phyloP scores from a whole-genome alignment of 23 red algal genomes.

The Gracilariopsis chorda region DNA sequence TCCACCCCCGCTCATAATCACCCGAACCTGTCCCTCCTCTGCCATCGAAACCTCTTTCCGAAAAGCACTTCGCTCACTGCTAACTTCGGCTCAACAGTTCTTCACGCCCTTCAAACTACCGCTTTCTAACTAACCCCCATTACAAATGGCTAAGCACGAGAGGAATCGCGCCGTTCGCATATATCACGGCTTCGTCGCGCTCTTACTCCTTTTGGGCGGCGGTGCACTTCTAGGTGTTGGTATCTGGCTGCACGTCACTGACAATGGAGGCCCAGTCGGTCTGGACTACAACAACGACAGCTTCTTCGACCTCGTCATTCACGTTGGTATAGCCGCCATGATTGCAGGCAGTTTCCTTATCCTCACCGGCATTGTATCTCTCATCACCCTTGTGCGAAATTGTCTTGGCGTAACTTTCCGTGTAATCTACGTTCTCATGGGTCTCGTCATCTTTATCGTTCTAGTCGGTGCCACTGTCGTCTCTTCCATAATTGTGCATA shows the following conservation, averaged over 20 bases:
- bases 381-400: conserved; percentile 23
- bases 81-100: too few species aligned
- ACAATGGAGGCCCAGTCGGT: conserved; percentile 5
- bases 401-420: conserved; percentile 24
- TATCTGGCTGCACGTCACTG: conserved; percentile 47
- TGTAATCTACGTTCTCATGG: conserved; percentile 43
- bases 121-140: too few species aligned
- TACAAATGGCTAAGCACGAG: conserved; percentile 40
- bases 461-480: conserved; percentile 16
- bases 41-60: too few species aligned
- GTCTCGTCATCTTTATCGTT: neutral
- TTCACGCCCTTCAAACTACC: too few species aligned
- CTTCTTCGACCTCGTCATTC: conserved; percentile 10
- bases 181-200: conserved; percentile 34
- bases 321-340: conserved; percentile 23
- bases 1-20: too few species aligned
- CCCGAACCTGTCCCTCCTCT: too few species aligned
- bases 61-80: too few species aligned
- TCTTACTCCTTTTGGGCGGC: conserved; percentile 41
- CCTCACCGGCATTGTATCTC: neutral
- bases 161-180: conserved; percentile 30
- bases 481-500: neutral
- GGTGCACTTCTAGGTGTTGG: conserved; percentile 49
- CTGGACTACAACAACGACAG: conserved; percentile 33
- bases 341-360: conserved; percentile 38